Percentiles rank a stretch among this genome's conserved stretches.
Conservation (phyloP, 192 early-diverging fungal genomes). For the Linnemannia zychae region DNA sequence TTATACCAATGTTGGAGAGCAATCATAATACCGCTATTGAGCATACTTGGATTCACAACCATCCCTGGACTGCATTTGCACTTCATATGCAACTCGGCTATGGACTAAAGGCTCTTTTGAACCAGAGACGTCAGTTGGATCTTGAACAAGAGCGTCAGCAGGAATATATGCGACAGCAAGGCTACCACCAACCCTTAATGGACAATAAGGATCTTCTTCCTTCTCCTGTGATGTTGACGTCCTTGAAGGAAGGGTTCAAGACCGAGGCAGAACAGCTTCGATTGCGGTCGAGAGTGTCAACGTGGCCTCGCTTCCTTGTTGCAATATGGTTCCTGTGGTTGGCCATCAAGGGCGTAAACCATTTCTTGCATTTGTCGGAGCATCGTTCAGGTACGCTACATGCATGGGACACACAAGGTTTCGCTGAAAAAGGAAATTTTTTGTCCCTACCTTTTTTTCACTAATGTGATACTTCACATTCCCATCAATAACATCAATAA, state of each 20-base stretch:
- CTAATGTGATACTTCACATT: not conserved
- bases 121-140: not conserved
- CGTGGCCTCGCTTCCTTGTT: not conserved
- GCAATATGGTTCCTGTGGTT: not conserved
- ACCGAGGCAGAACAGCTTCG: not conserved
- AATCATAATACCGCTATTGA: not conserved
- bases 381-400: not conserved
- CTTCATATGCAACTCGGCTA: not conserved
- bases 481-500: not conserved
- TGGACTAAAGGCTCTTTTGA: not conserved
- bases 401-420: not conserved
- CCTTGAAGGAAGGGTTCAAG: not conserved
- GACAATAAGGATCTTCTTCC: not conserved
- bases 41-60: no score
- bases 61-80: not conserved
- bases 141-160: not conserved
- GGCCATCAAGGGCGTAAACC: not conserved
- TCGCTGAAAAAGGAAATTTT: not conserved
- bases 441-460: not conserved
- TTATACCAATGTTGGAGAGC: not conserved
- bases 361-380: not conserved
- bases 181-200: not conserved
- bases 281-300: not conserved
- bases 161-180: no score
- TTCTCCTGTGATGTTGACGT: not conserved